Evolutionary conservation across 345 rosid species (phyloP).

Genomic region (Turnera subulata): DNA sequence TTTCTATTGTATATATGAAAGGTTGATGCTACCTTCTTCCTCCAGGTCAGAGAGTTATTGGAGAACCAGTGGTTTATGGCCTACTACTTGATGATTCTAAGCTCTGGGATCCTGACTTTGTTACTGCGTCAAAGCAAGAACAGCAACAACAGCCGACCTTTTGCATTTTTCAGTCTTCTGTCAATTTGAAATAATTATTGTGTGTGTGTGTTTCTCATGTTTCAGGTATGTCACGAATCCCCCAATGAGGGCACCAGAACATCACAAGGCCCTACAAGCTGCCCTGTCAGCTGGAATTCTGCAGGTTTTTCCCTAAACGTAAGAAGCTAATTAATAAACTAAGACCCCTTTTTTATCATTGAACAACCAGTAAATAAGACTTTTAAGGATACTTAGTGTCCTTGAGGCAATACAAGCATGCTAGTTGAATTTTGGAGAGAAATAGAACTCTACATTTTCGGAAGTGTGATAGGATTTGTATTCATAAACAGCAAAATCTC

Average conservation of each 20-base stretch:
- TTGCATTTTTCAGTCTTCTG: background rate
- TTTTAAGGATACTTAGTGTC: background rate
- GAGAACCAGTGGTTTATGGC: slow-evolving; percentile 95
- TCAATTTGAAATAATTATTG: no score
- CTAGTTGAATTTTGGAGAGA: background rate
- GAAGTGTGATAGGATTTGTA: no score
- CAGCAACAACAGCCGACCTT: background rate
- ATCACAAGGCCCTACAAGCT: slow-evolving; percentile 80
- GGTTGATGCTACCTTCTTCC: slow-evolving; percentile 13
- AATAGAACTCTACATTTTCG: background rate
- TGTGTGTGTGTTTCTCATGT: slow-evolving; percentile 7
- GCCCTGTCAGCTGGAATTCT: slow-evolving; percentile 90
- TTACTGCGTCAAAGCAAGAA: slow-evolving; percentile 77
- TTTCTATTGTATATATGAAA: background rate
- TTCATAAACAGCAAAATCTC: no score
- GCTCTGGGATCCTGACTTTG: slow-evolving; percentile 87
- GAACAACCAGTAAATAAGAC: background rate
- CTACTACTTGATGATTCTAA: slow-evolving; percentile 77
- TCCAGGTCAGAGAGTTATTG: slow-evolving; percentile 92
- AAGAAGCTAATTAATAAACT: no score
- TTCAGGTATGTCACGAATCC: slow-evolving; percentile 98
- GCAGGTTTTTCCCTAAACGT: slow-evolving; percentile 49
- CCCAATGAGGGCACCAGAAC: slow-evolving; percentile 84
- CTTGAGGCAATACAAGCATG: no score
- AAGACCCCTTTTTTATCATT: no score